Conservation (phyloP, 1,139 yeast species). For the Suhomyces choctaworum region DNA sequence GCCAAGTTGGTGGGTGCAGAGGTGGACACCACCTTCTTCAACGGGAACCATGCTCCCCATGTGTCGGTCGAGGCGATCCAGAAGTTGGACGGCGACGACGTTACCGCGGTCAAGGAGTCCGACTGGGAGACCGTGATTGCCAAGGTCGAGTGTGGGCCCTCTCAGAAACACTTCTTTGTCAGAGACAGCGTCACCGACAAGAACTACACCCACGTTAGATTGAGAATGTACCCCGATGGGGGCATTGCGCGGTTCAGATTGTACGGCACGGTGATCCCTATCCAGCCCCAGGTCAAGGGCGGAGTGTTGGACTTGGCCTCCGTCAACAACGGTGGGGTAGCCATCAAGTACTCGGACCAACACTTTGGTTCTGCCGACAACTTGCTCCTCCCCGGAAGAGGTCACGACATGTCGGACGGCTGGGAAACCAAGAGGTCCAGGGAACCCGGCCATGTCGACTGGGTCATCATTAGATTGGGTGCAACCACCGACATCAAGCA, state of each 20-base stretch:
- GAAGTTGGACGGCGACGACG: slow-evolving; percentile 30
- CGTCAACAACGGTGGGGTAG: slow-evolving; percentile 86
- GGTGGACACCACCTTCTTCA: slow-evolving; percentile 88
- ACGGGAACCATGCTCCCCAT: slow-evolving; percentile 91
- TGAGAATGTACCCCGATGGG: slow-evolving; percentile 95
- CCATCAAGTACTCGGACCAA: slow-evolving; percentile 79
- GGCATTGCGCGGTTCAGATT: slow-evolving; percentile 93
- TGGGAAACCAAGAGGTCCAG: slow-evolving; percentile 97
- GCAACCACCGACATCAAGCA: slow-evolving; percentile 55
- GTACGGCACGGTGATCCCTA: slow-evolving; percentile 78
- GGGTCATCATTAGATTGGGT: slow-evolving; percentile 84
- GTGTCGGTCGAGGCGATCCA: slow-evolving; percentile 76
- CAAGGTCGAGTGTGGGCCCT: slow-evolving; percentile 81
- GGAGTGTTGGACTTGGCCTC: slow-evolving; percentile 72
- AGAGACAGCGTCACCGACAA: slow-evolving; percentile 57
- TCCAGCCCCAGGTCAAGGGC: slow-evolving; percentile 48
- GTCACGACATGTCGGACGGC: slow-evolving; percentile 95
- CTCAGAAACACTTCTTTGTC: slow-evolving; percentile 78
- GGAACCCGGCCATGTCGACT: slow-evolving; percentile 78
- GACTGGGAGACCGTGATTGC: slow-evolving; percentile 72
- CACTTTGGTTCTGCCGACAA: slow-evolving; percentile 93
- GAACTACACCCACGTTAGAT: slow-evolving; percentile 74
- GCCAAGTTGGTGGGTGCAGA: slow-evolving; percentile 82
- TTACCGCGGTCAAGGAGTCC: slow-evolving; percentile 27
- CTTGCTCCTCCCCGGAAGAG: slow-evolving; percentile 87